Evolutionary conservation across 1,139 yeast species (phyloP), one percentile per base, ranked within the genome.

Genomic region (Nakaseomyces glabratus): DNA sequence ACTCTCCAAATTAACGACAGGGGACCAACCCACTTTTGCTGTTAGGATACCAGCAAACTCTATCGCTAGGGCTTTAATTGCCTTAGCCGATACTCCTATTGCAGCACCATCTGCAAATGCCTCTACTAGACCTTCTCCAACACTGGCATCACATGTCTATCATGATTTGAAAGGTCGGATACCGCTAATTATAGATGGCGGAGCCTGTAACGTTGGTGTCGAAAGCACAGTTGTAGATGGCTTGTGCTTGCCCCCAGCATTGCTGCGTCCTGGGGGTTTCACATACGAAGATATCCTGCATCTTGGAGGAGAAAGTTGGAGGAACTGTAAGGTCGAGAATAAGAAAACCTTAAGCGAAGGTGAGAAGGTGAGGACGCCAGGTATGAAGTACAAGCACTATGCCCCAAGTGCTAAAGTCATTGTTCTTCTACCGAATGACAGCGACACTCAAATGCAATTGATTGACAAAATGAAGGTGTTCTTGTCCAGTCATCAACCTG

Each of bases 81-180:
- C 86, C 2, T 50, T 82, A n/a, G 74, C 93, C 35, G 94, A 85
- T 46, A 70, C 81, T 1, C 97, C 98, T 1, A 61, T 90, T 28
- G 98, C 98, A 0, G 98, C 98, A 0, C 98, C 98, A 0, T 82
- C 95, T 1, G 98, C 98, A 6, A 90, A 90, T 58, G 93, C 96
- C 2, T 85, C 96, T 1, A 90, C 98, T 0, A 66, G 85, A 37
- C 98, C 98, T 1, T 82, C 95, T 26, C 95, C 97, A 1, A 90
- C 98, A 0, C 53, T 69, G 28, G 98, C 98, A 1, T 61, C 68
- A 13, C 98, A 90, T 57, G 98, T 90, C 0, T 71, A 63, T 44
- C 73, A 76, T 46, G 98, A 90, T 53, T 60, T 90, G 34, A 55
- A 79, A 1, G 90, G 86, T 1, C 73, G 69, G 40, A 84, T 90